Evolutionary conservation across 495 filamentous ascomycete species (phyloP).

Genomic region (Neurospora cerealis): DNA sequence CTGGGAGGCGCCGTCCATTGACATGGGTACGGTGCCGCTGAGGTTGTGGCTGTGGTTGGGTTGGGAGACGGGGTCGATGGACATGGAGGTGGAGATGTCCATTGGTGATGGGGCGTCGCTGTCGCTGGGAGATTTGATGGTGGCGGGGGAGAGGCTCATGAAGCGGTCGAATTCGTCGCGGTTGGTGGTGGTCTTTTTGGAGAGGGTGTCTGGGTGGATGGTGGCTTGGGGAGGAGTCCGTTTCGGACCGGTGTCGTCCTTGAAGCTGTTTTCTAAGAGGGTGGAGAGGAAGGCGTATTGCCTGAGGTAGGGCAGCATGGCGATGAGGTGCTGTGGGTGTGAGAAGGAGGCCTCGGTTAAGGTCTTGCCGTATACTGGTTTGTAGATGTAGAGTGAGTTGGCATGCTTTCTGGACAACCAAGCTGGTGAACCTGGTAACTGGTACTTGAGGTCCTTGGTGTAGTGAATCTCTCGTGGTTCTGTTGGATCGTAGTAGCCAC

Average conservation of each 20-base stretch:
- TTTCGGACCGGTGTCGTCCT: slow-evolving; percentile 2
- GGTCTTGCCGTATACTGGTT: slow-evolving; percentile 56
- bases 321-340: slow-evolving; percentile 75
- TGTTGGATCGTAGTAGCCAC: slow-evolving; percentile 25
- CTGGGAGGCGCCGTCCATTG: not conserved
- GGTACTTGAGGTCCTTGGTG: slow-evolving; percentile 21
- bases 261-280: slow-evolving; percentile 54
- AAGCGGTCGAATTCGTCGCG: slow-evolving; percentile 26
- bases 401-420: slow-evolving; percentile 43
- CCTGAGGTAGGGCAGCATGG: slow-evolving; percentile 62
- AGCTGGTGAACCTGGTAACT: slow-evolving; percentile 28
- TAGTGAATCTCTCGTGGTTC: slow-evolving; percentile 29
- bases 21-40: slow-evolving; percentile 24
- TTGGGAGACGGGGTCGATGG: not conserved
- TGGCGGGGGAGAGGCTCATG: slow-evolving; percentile 10
- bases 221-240: not conserved
- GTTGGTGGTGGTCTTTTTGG: slow-evolving; percentile 11
- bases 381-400: slow-evolving; percentile 62
- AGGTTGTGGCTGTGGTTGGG: slow-evolving; percentile 33
- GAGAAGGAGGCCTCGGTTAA: slow-evolving; percentile 70
- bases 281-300: slow-evolving; percentile 64
- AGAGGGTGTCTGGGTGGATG: not conserved
- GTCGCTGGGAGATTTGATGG: not conserved
- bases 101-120: not conserved
- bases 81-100: not conserved